These are phyloP conservation scores for Lumnitzera racemosa DNA, from an alignment of 345 rosid genomes.

Conservation along the genomic window DNA sequence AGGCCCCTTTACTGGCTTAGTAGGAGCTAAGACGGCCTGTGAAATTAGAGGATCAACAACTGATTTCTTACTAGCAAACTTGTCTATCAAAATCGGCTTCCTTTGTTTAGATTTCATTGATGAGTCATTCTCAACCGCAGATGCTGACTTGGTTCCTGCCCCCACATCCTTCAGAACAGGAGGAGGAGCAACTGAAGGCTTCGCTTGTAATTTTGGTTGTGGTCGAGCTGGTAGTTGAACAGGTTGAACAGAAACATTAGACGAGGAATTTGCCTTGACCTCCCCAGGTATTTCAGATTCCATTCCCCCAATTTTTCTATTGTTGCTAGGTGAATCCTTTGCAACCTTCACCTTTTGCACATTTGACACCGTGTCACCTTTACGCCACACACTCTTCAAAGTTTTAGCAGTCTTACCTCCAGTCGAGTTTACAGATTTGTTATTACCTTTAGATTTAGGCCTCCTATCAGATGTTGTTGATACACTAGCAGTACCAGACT, in stretches of 20 bases:
- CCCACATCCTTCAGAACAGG: slow-evolving; percentile 73
- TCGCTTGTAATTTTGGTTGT: slow-evolving; percentile 67
- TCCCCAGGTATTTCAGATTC: slow-evolving; percentile 23
- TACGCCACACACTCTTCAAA: slow-evolving; percentile 93
- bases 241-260: slow-evolving; percentile 29
- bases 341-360: slow-evolving; percentile 63
- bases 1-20: slow-evolving; percentile 69
- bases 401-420: slow-evolving; percentile 45
- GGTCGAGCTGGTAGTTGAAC: slow-evolving; percentile 53
- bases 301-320: slow-evolving; percentile 16
- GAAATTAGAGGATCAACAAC: slow-evolving; percentile 60
- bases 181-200: slow-evolving; percentile 58
- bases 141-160: slow-evolving; percentile 38
- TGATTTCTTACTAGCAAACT: slow-evolving; percentile 76
- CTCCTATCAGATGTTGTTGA: slow-evolving; percentile 22
- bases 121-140: slow-evolving; percentile 30
- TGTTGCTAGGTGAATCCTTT: slow-evolving; percentile 41
- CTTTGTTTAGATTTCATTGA: slow-evolving; percentile 49
- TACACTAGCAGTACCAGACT: slow-evolving; percentile 23
- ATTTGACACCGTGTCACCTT: slow-evolving; percentile 64
- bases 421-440: slow-evolving; percentile 15
- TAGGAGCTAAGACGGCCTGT: slow-evolving; percentile 68
- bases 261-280: slow-evolving; percentile 25
- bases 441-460: slow-evolving; percentile 23
- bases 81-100: slow-evolving; percentile 87